Conservation (phyloP, 179 eudicot genomes). For the Silene noctiflora region DNA sequence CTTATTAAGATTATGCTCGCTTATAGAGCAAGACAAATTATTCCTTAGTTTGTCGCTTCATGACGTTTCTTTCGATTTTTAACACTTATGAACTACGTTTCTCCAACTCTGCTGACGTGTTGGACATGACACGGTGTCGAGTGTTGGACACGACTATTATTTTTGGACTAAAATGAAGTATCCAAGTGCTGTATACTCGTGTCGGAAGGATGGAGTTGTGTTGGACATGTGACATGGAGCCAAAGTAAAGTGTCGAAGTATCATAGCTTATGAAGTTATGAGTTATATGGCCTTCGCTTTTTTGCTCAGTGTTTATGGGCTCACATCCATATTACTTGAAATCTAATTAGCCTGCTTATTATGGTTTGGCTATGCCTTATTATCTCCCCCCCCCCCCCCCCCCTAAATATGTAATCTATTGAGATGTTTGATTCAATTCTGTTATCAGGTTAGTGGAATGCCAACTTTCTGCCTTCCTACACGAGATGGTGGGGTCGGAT, state of each 20-base stretch:
- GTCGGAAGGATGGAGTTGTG: not conserved
- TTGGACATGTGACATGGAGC: not conserved
- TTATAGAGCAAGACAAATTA: not conserved
- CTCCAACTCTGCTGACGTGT: not conserved
- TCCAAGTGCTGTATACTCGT: not conserved
- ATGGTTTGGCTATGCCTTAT: not conserved
- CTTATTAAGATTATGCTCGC: not conserved
- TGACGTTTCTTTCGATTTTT: not conserved
- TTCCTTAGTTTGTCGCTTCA: not conserved
- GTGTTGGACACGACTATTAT: not conserved
- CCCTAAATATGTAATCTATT: not conserved
- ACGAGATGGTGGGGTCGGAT: constrained; percentile 92
- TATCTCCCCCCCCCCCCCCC: not conserved
- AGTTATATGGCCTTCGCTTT: not conserved
- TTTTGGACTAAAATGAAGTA: no score
- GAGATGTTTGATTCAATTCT: constrained; percentile 7
- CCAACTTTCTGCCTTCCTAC: constrained; percentile 84
- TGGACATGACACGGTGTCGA: not conserved
- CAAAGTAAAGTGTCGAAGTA: not conserved
- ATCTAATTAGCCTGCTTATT: not conserved
- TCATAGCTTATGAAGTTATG: not conserved
- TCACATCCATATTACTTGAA: not conserved
- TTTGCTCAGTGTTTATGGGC: not conserved
- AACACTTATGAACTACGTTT: not conserved
- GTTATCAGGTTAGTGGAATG: constrained; percentile 95